Base-by-base conservation (phyloP, 129 eudicot genomes). In the Dittrichia graveolens region DNA sequence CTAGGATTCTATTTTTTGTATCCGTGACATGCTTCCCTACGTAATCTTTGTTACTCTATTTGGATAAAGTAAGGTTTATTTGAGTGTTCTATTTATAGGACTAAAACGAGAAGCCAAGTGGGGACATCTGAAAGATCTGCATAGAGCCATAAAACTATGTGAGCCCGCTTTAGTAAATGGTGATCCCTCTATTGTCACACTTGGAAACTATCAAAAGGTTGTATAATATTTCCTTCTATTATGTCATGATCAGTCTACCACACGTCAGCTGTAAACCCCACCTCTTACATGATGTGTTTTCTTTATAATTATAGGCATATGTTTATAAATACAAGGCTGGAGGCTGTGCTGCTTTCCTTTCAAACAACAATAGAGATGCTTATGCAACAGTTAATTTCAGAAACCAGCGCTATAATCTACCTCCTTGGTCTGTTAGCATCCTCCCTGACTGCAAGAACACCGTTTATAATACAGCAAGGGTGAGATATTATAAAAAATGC, bases 371-470 rank as follows among this genome's bases (percentile, higher is more conserved):
- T 87, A 43, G 90, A 5, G 62, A 55, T 37, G 66, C 68, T 69
- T 80, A 86, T 7, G 83, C 82, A 19, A 89, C 82, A 42, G 81
- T 93, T 19, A 83, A 74, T 44, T 93, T 81, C 43, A 62, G 71
- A 53, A 86, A 88, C 71, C 47, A 9, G 47, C 87, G 68, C 49
- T 93, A 85, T 58, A 79, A 93, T 48, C 61, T 89, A 63, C 96
- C 98, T 53, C 88, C 95, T 34, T 93, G 98, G 98, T 93, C 98
- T 10, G 38, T 93, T 71, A 89, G 96, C 85, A 93, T 93, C 53
- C 90, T 93, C 18, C 96, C 98, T 4, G 96, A 89, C 76, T 93
- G 98, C 92, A 93, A 85, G 79, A 89, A 81, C 41, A 92, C 69
- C 13, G 95, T 87, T 46, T 93, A 67, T 65, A 93, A 93, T 88